Percentiles rank a stretch among this genome's conserved stretches.
Conservation (phyloP, 306 rosid genomes). For the Carpinus fangiana region DNA sequence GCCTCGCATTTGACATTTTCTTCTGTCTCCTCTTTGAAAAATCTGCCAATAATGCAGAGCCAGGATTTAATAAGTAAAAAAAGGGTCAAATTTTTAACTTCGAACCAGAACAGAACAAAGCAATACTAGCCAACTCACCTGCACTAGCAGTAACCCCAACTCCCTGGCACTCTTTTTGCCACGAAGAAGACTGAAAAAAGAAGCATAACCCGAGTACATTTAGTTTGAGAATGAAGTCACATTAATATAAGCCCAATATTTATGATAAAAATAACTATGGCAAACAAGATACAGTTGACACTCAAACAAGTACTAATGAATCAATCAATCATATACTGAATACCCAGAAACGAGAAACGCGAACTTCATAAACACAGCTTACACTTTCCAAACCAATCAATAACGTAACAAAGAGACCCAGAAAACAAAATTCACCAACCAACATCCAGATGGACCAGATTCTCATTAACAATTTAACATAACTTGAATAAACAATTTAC, state of each 20-base stretch:
- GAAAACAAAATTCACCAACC: constrained; percentile 3
- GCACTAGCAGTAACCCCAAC: constrained; percentile 55
- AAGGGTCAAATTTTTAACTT: neutral
- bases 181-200: constrained; percentile 55
- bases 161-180: constrained; percentile 45
- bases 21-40: constrained; percentile 64
- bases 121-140: constrained; percentile 43
- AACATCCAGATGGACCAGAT: constrained; percentile 6
- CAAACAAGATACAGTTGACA: neutral
- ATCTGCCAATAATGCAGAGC: constrained; percentile 40
- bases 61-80: neutral
- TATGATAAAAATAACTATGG: neutral
- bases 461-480: neutral
- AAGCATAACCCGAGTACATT: constrained; percentile 9
- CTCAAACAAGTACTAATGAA: neutral
- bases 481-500: neutral
- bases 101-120: constrained; percentile 2
- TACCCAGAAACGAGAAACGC: constrained; percentile 1
- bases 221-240: constrained; percentile 6
- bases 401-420: constrained; percentile 1
- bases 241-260: constrained; percentile 8
- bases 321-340: constrained; percentile 4
- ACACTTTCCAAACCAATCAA: neutral
- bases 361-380: neutral
- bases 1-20: constrained; percentile 51